These are phyloP conservation scores for Gracilariopsis chorda DNA, from an alignment of 23 red algal genomes.

Conservation along the genomic window DNA sequence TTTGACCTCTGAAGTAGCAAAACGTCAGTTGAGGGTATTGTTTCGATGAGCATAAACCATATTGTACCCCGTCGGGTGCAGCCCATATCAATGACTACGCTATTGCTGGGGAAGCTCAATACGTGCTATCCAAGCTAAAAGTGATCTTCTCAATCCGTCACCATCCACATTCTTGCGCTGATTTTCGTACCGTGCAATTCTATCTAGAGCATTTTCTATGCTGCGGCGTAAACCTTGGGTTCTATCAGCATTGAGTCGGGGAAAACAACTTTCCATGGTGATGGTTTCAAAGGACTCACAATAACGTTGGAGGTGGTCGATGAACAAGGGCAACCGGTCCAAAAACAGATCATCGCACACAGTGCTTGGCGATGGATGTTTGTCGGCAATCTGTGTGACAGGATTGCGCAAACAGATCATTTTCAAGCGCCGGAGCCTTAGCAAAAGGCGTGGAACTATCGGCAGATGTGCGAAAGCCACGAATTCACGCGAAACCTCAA, in stretches of 20 bases:
- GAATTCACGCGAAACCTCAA: not conserved
- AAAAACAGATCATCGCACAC: not conserved
- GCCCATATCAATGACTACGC: too few species aligned
- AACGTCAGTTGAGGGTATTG: too few species aligned
- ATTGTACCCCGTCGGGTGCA: too few species aligned
- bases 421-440: not conserved
- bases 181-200: not conserved
- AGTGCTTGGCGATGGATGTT: not conserved
- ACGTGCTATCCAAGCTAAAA: not conserved
- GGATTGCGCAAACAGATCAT: not conserved
- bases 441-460: not conserved
- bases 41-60: too few species aligned
- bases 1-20: too few species aligned
- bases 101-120: not conserved
- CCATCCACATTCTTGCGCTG: not conserved
- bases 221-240: not conserved
- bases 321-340: not conserved
- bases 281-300: slow-evolving; percentile 14
- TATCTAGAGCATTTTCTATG: not conserved
- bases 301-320: not conserved
- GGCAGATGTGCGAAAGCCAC: not conserved
- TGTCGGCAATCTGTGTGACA: too few species aligned
- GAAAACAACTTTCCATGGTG: not conserved
- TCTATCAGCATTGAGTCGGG: not conserved
- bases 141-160: not conserved